phyloP scores from a whole-genome alignment of 2,329 filamentous ascomycete species.

The Botryotinia calthae region DNA sequence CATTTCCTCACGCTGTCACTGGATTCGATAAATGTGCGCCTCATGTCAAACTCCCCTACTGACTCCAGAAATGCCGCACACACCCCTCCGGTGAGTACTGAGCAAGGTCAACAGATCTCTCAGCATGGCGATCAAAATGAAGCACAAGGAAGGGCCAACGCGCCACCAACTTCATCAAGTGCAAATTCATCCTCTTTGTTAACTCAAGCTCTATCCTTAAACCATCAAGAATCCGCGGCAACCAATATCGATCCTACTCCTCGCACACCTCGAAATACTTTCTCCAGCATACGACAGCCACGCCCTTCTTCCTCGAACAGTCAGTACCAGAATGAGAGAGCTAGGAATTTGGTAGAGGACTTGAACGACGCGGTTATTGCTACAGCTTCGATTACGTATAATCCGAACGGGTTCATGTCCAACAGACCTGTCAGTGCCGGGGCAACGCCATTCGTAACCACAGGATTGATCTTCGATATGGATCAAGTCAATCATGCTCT shows the following conservation, averaged over 20 bases:
- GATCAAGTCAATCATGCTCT: conserved; percentile 42
- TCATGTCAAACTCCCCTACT: conserved; percentile 39
- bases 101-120: conserved; percentile 29
- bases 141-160: conserved; percentile 25
- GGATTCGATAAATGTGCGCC: conserved; percentile 40
- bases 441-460: conserved; percentile 23
- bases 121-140: conserved; percentile 31
- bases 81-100: conserved; percentile 35
- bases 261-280: conserved; percentile 14
- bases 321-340: conserved; percentile 27
- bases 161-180: conserved; percentile 25
- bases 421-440: conserved; percentile 24
- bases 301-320: conserved; percentile 12
- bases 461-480: conserved; percentile 28
- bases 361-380: conserved; percentile 27
- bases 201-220: conserved; percentile 34
- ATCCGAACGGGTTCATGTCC: conserved; percentile 14
- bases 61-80: conserved; percentile 39
- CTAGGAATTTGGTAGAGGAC: not conserved
- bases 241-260: not conserved
- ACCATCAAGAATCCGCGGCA: conserved; percentile 7
- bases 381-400: conserved; percentile 17
- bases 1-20: conserved; percentile 35
- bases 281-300: not conserved
- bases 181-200: conserved; percentile 34